Percentiles rank a stretch among this genome's conserved stretches.
Conservation (phyloP, 108 stramenopile species). For the Aurantiochytrium sp. region DNA sequence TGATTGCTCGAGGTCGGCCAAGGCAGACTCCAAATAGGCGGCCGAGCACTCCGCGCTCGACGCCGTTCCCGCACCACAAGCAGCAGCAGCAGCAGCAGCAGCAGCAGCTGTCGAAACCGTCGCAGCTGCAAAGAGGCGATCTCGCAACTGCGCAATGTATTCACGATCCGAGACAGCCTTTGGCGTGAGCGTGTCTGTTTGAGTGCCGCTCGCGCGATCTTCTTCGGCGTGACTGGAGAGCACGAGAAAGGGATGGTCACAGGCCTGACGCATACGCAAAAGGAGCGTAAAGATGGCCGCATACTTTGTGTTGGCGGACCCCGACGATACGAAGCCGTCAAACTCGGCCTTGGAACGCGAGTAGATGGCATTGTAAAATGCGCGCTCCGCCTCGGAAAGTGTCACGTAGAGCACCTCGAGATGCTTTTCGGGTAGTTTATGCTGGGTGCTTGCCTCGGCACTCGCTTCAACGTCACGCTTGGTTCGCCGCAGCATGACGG, state of each 20-base stretch:
- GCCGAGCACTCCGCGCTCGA: neutral
- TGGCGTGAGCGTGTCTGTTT: neutral
- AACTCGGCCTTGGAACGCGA: conserved; percentile 24
- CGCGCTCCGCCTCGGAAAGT: conserved; percentile 23
- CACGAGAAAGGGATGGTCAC: conserved; percentile 43
- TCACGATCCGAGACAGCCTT: neutral
- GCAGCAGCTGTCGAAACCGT: too few species aligned
- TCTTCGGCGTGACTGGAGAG: neutral
- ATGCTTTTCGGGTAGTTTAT: conserved; percentile 29
- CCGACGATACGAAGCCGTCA: conserved; percentile 32
- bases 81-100: too few species aligned
- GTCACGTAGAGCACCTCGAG: conserved; percentile 28
- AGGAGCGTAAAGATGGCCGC: conserved; percentile 39
- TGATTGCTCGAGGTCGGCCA: neutral
- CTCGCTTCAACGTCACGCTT: conserved; percentile 11
- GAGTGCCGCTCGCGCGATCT: neutral
- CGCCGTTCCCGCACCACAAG: neutral
- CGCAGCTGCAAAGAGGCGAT: neutral
- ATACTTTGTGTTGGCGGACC: conserved; percentile 31
- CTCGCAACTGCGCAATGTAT: neutral
- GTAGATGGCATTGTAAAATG: conserved; percentile 36
- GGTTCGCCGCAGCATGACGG: conserved; percentile 26
- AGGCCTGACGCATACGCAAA: conserved; percentile 34
- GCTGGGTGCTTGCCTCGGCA: conserved; percentile 21
- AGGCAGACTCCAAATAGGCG: neutral